Evolutionary conservation across 1,284 basidiomycete species (phyloP), one percentile per base, ranked within the genome.

Genomic region (Cryptococcus sp.): DNA sequence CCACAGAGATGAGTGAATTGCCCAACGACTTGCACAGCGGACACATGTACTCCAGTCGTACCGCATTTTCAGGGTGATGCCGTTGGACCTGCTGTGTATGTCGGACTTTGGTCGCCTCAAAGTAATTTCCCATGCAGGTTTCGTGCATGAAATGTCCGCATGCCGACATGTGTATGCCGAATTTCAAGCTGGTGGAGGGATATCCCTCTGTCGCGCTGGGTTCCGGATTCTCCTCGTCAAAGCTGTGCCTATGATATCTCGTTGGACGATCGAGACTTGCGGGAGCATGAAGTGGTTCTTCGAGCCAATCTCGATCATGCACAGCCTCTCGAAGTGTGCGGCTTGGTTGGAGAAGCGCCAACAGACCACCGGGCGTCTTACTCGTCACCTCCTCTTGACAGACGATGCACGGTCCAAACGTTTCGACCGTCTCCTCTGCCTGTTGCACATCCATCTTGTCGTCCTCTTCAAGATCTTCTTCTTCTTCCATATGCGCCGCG

Each of bases 131-230:
- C 81, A 99, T 97, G 79, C 96, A 99, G 43, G 88, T 85, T 61
- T 95, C 81, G 79, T 99, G 96, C 94, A 99, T 99, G 83, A 94
- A 87, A 75, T 99, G 96, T 40, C 89, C 93, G 78, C 95, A 99
- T 25, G 93, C 88, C 3, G 93, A 94, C 4, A 88, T 83, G 71
- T 94, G 85, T 27, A 98, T 81, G 6, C 95, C 96, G 67, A 93
- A 93, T 30, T 86, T 85, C 16, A 88, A 88, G 62, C 84, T 85
- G 39, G 83, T 81, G 0, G 85, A 73, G 0, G 90, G 88, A 77
- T 92, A 93, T 0, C 73, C 74, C 62, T 86, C 53, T 79, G 81
- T 39, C 80, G 62, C 76, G 4, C 54, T 23, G 1, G 77, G 72
- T 57, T 76, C 71, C 35, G 52, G 55, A 20, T 57, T 27, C 30